phyloP scores from a whole-genome alignment of 306 rosid species.

The Vachellia collinsii region DNA sequence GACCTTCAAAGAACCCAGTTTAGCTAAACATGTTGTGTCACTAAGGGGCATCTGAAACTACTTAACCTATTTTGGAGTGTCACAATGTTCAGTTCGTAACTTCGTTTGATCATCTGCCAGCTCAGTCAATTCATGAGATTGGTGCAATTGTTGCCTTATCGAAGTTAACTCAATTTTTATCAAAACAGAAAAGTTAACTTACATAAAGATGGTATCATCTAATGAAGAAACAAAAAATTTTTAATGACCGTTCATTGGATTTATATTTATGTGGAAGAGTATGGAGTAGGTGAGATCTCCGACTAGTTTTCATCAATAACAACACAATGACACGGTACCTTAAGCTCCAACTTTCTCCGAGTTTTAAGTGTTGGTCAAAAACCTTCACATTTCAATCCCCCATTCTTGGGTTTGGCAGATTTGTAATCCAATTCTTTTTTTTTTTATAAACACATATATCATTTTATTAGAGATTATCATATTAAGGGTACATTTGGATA shows the following conservation, averaged over 20 bases:
- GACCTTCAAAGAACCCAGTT: conserved; percentile 28
- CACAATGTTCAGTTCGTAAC: neutral
- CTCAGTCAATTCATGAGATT: neutral
- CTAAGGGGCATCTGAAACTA: conserved; percentile 18
- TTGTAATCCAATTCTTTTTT: too few relatives aligned
- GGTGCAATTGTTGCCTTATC: neutral
- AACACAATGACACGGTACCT: too few relatives aligned
- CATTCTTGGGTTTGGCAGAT: too few relatives aligned
- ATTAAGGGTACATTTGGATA: too few relatives aligned
- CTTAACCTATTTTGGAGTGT: conserved; percentile 33
- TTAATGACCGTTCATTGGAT: neutral
- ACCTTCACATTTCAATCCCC: too few relatives aligned
- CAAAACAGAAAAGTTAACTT: neutral
- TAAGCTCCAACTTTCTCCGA: too few relatives aligned
- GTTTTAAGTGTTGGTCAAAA: too few relatives aligned
- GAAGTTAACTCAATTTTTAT: neutral
- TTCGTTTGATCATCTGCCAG: conserved; percentile 3
- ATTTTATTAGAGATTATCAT: too few relatives aligned
- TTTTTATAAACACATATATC: too few relatives aligned
- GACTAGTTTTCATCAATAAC: neutral
- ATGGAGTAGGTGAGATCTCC: neutral
- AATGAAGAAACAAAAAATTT: neutral
- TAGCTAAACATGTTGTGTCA: conserved; percentile 30
- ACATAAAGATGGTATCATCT: too few relatives aligned
- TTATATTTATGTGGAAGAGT: neutral